Base-by-base conservation (phyloP, 2,329 filamentous ascomycete genomes). In the Colletotrichum shisoi region DNA sequence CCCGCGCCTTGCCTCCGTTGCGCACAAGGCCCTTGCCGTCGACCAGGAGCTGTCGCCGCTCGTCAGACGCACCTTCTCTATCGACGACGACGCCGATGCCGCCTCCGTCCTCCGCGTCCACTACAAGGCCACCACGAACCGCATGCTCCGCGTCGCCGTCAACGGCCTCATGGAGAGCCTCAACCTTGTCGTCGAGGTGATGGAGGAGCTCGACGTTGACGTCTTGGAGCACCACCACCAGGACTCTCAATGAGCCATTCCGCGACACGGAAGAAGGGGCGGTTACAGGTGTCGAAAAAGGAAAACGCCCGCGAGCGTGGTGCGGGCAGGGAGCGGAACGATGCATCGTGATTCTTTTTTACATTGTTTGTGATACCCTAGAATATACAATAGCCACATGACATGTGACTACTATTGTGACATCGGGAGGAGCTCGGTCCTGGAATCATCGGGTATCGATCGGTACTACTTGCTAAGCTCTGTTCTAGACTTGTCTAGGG, bases 141-240 rank as follows among this genome's bases (percentile, higher is more conserved):
- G 95, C 72, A 98, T 98, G 94, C 84, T 99, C 65, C 89, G 95
- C 51, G 95, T 99, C 2, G 92, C 94, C 3, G 94, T 97, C 63
- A 98, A 98, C 79, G 93, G 93, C 11, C 97, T 97, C 78, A 93
- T 98, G 84, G 94, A 98, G 74, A 96, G 91, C 72, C 78, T 97
- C 63, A 87, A 88, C 59, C 87, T 97, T 5, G 90, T 97, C 1
- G 78, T 97, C 48, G 91, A 93, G 62, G 91, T 96, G 17, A 97
- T 97, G 91, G 89, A 92, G 77, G 91, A 96, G 76, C 79, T 98
- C 73, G 94, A 98, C 78, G 87, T 89, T 31, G 94, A 97, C 80
- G 90, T 95, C 2, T 76, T 97, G 45, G 86, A 76, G 52, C 56
- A 66, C 21, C 45, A 39, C 17, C 45, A 45, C 17, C 48, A 17